Evolutionary conservation across 2,329 filamentous ascomycete species (phyloP).

Genomic region (Arthrobotrys iridis): DNA sequence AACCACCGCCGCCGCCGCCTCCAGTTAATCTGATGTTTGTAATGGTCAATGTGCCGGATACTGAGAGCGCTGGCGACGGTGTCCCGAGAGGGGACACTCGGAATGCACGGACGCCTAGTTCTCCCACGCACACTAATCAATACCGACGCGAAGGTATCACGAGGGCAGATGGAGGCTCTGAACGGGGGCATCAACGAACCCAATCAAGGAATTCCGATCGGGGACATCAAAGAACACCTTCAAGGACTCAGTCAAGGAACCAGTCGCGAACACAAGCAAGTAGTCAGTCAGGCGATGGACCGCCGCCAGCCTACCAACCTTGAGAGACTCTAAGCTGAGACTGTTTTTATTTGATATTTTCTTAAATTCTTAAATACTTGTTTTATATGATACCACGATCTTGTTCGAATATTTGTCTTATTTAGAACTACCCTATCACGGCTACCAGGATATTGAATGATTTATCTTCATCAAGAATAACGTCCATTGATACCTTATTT

Average conservation of each 20-base stretch:
- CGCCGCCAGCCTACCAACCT: constrained; percentile 25
- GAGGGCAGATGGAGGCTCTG: background rate
- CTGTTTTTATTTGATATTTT: background rate
- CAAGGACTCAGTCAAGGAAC: constrained; percentile 4
- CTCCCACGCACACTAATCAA: background rate
- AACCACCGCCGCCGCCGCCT: constrained; percentile 16
- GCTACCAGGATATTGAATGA: no score
- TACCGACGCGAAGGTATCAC: background rate
- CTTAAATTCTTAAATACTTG: background rate
- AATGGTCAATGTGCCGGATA: constrained; percentile 34
- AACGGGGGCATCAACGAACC: background rate
- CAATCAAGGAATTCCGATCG: background rate
- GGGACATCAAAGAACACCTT: background rate
- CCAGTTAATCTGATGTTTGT: constrained; percentile 25
- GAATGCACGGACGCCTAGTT: background rate
- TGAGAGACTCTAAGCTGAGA: background rate
- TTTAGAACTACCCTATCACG: no score
- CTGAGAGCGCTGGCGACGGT: background rate
- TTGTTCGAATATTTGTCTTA: background rate
- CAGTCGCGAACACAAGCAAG: background rate
- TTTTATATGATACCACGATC: constrained; percentile 7
- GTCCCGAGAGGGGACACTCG: background rate
- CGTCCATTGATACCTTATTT: background rate
- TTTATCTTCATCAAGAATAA: background rate
- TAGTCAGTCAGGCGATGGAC: background rate